Evolutionary conservation across 371 early-diverging fungal species (phyloP).

Genomic region (Conidiobolus coronatus): DNA sequence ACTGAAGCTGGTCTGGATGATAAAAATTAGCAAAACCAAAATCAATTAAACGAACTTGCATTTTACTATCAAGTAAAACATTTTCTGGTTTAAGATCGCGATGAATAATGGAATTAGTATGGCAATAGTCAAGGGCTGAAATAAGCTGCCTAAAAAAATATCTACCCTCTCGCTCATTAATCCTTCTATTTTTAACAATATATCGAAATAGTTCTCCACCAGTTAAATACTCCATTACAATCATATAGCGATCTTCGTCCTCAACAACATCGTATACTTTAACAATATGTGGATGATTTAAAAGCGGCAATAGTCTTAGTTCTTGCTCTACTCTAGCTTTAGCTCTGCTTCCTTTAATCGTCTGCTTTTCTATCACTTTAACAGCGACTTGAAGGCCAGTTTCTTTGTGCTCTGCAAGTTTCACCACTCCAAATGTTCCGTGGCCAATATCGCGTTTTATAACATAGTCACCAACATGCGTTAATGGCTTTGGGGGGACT

Average conservation of each 20-base stretch:
- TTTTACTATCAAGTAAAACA: constrained; percentile 27
- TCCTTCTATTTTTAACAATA: constrained; percentile 60
- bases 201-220: constrained; percentile 95
- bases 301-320: constrained; percentile 64
- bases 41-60: constrained; percentile 35
- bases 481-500: not conserved
- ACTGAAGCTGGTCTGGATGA: constrained; percentile 46
- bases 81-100: constrained; percentile 86
- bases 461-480: constrained; percentile 4
- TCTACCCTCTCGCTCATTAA: constrained; percentile 57
- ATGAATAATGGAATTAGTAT: constrained; percentile 58
- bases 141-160: constrained; percentile 35
- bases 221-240: constrained; percentile 87
- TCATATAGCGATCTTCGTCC: constrained; percentile 56
- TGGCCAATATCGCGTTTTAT: constrained; percentile 5
- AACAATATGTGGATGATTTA: constrained; percentile 49
- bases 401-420: constrained; percentile 2
- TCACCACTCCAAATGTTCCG: constrained; percentile 4
- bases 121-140: constrained; percentile 84
- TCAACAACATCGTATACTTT: constrained; percentile 43
- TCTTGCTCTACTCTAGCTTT: constrained; percentile 35
- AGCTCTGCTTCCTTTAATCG: constrained; percentile 29
- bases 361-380: constrained; percentile 65
- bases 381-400: constrained; percentile 34
- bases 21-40: constrained; percentile 91